These are phyloP conservation scores for Pestalotiopsis sp. DNA, from an alignment of 2,329 filamentous ascomycete genomes.

Conservation along the genomic window DNA sequence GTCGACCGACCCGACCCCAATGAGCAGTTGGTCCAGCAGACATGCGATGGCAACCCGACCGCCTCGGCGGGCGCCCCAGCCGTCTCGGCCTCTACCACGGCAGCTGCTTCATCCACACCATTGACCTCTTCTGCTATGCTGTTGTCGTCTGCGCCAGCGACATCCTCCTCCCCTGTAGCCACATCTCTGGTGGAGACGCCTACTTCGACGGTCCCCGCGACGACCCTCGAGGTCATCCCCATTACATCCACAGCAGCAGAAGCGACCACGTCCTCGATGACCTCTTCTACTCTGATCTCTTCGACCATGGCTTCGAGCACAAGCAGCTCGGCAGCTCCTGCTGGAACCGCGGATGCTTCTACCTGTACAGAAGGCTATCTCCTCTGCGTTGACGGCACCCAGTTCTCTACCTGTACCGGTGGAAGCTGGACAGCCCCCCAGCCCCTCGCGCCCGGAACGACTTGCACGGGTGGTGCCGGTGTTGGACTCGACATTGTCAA, in stretches of 20 bases:
- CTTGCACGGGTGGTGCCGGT: slow-evolving; percentile 2
- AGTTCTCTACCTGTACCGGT: slow-evolving; percentile 11
- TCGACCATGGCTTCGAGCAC: not conserved
- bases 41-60: slow-evolving; percentile 33
- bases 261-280: not conserved
- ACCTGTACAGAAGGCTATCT: not conserved
- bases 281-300: not conserved
- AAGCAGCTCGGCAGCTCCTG: not conserved
- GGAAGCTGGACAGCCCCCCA: slow-evolving; percentile 7
- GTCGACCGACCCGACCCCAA: slow-evolving; percentile 45
- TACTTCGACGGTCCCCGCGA: not conserved
- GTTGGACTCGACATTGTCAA: slow-evolving; percentile 7
- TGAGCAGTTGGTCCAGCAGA: slow-evolving; percentile 32
- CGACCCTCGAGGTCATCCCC: not conserved
- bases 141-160: not conserved
- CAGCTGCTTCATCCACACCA: not conserved
- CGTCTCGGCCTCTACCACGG: not conserved
- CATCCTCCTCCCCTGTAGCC: not conserved
- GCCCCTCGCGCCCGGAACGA: not conserved
- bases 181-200: not conserved
- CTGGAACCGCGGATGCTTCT: not conserved
- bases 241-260: not conserved
- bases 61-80: not conserved
- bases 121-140: not conserved
- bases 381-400: slow-evolving; percentile 4